Conservation (phyloP, 1,284 basidiomycete genomes). For the Moesziomyces parantarcticus region DNA sequence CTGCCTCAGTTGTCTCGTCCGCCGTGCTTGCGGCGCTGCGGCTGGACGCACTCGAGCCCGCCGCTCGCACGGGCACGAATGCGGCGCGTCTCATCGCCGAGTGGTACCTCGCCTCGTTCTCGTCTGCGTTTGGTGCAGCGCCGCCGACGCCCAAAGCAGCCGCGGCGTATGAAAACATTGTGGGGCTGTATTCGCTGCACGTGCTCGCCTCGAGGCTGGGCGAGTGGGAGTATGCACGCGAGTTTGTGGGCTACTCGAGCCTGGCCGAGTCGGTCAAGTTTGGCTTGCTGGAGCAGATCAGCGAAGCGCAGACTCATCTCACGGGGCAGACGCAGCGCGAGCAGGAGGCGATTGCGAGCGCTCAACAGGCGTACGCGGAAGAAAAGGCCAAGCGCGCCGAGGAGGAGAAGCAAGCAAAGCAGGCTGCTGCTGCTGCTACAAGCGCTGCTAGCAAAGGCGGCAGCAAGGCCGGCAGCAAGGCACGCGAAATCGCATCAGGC, state of each 20-base stretch:
- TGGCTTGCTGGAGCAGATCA: conserved; percentile 45
- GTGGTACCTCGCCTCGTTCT: conserved; percentile 52
- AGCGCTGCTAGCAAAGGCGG: not conserved
- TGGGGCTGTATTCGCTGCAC: conserved; percentile 55
- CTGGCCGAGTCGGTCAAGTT: conserved; percentile 45
- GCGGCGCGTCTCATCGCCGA: conserved; percentile 52
- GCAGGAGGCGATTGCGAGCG: conserved; percentile 26
- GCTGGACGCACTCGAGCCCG: conserved; percentile 30
- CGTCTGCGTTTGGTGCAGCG: conserved; percentile 27
- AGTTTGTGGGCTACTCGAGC: conserved; percentile 54
- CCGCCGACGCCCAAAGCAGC: conserved; percentile 30
- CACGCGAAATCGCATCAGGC: conserved; percentile 21
- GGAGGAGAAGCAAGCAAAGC: conserved; percentile 38
- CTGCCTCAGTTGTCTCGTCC: conserved; percentile 46
- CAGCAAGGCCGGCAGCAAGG: conserved; percentile 7
- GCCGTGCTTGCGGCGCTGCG: conserved; percentile 53
- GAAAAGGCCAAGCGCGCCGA: conserved; percentile 42
- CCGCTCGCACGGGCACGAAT: conserved; percentile 31
- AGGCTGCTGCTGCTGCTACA: conserved; percentile 19
- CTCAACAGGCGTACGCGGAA: conserved; percentile 38
- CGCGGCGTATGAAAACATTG: conserved; percentile 49
- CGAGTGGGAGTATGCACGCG: conserved; percentile 60
- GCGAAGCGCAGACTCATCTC: conserved; percentile 28
- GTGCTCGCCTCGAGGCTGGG: conserved; percentile 45
- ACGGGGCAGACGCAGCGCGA: conserved; percentile 32